A percentile compares a stretch with the other conserved stretches of the same genome.
Conservation (phyloP, 495 filamentous ascomycete genomes). For the Cercophora samala region DNA sequence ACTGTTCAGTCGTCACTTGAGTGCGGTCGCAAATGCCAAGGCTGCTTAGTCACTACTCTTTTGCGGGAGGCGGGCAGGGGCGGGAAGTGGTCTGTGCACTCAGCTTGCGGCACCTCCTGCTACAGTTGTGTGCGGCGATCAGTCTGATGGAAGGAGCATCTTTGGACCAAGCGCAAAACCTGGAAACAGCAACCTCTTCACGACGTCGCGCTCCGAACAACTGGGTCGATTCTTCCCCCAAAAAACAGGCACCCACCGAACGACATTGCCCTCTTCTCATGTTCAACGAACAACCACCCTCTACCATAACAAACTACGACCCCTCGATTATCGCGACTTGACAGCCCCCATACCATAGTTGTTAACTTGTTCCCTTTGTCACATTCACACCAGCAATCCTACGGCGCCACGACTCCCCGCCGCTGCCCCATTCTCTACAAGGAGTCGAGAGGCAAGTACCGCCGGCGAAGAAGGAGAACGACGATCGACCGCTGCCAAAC, state of each 20-base stretch:
- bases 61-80: neutral
- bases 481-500: neutral
- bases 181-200: neutral
- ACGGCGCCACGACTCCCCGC: neutral
- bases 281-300: neutral
- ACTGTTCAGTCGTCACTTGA: neutral
- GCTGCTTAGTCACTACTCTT: constrained; percentile 10
- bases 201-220: neutral
- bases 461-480: neutral
- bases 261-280: neutral
- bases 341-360: too few relatives aligned
- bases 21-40: constrained; percentile 4
- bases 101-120: neutral
- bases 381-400: neutral
- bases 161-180: neutral
- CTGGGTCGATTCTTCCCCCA: neutral
- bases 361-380: too few relatives aligned
- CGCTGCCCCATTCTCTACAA: neutral
- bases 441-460: neutral
- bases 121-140: constrained; percentile 1
- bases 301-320: neutral
- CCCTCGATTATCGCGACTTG: neutral
- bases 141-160: neutral
- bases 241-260: neutral
- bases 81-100: constrained; percentile 9